Conservation (phyloP, 495 filamentous ascomycete species). For the Hypomontagnella submonticulosa region DNA sequence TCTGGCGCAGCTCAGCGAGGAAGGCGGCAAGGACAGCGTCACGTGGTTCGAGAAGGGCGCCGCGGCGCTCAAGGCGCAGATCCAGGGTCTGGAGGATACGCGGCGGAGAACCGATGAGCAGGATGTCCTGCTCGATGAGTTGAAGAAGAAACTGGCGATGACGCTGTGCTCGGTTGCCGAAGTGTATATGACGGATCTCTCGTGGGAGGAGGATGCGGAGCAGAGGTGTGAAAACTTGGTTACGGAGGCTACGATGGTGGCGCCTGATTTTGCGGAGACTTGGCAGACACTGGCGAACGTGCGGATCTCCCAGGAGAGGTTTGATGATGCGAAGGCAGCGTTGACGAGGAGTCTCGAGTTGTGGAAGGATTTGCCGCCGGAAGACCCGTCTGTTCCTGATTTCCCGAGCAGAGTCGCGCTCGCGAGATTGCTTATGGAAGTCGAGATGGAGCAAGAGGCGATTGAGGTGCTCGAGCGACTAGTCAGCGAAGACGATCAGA, state of each 20-base stretch:
- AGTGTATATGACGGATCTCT: conserved; percentile 97
- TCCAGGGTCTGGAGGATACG: conserved; percentile 62
- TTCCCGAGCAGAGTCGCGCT: conserved; percentile 87
- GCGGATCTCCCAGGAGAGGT: conserved; percentile 83
- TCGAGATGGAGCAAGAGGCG: conserved; percentile 83
- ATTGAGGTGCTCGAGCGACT: conserved; percentile 85
- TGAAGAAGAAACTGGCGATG: conserved; percentile 80
- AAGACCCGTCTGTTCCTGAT: conserved; percentile 74
- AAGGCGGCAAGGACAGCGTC: conserved; percentile 85
- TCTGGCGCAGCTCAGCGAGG: conserved; percentile 90
- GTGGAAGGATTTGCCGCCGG: conserved; percentile 80
- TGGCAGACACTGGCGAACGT: conserved; percentile 94
- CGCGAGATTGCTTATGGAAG: conserved; percentile 87
- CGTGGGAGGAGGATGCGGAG: conserved; percentile 92
- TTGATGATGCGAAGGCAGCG: conserved; percentile 81
- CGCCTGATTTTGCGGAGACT: conserved; percentile 79
- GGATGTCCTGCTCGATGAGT: conserved; percentile 65
- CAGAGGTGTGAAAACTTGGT: conserved; percentile 82
- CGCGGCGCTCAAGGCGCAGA: conserved; percentile 70
- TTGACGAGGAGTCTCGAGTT: conserved; percentile 77
- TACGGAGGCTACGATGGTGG: conserved; percentile 83
- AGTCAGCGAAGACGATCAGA: conserved; percentile 86
- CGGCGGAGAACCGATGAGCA: conserved; percentile 53
- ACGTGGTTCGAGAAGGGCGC: conserved; percentile 88
- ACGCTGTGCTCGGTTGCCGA: conserved; percentile 91